Percentiles rank a stretch among this genome's conserved stretches.
Evolutionary conservation across 495 filamentous ascomycete genomes (phyloP).

Genomic region (Lophiostoma macrostomum): DNA sequence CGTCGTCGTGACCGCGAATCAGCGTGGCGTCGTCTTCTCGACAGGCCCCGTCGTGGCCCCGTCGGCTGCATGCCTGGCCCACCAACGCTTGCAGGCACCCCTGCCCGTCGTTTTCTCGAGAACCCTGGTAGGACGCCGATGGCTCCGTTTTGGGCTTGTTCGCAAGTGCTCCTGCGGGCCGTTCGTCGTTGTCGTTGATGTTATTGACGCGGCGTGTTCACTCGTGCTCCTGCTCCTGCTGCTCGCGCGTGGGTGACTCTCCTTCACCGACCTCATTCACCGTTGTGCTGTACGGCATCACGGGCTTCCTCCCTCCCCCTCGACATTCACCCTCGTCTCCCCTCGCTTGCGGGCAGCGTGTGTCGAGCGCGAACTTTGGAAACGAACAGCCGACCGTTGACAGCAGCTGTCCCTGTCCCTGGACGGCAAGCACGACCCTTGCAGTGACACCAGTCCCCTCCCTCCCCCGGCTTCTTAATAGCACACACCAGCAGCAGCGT

Average conservation of each 20-base stretch:
- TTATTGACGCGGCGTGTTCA: slow-evolving; percentile 5
- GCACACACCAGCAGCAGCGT: not conserved
- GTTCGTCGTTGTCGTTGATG: slow-evolving; percentile 14
- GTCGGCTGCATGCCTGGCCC: not conserved
- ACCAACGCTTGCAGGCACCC: slow-evolving; percentile 10
- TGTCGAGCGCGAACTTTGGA: too few species aligned
- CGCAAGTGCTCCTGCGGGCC: slow-evolving; percentile 6
- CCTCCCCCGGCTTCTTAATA: not conserved
- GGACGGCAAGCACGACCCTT: slow-evolving; percentile 19
- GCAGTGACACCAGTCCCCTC: not conserved
- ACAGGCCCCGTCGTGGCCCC: not conserved
- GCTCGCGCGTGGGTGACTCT: not conserved
- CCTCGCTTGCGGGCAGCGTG: slow-evolving; percentile 9
- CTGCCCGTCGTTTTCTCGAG: too few species aligned
- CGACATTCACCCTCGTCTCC: not conserved
- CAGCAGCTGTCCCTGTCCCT: not conserved
- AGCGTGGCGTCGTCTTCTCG: slow-evolving; percentile 1
- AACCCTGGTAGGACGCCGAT: slow-evolving; percentile 4
- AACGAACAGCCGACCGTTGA: slow-evolving; percentile 8
- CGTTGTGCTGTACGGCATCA: too few species aligned
- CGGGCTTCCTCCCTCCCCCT: not conserved
- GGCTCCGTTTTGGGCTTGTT: slow-evolving; percentile 8
- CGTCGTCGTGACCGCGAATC: slow-evolving; percentile 9
- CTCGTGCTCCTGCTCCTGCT: not conserved
- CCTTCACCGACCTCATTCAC: not conserved